These are phyloP conservation scores for Pelargonium myrrhifolium DNA, from an alignment of 441 rosid genomes.

Conservation along the genomic window DNA sequence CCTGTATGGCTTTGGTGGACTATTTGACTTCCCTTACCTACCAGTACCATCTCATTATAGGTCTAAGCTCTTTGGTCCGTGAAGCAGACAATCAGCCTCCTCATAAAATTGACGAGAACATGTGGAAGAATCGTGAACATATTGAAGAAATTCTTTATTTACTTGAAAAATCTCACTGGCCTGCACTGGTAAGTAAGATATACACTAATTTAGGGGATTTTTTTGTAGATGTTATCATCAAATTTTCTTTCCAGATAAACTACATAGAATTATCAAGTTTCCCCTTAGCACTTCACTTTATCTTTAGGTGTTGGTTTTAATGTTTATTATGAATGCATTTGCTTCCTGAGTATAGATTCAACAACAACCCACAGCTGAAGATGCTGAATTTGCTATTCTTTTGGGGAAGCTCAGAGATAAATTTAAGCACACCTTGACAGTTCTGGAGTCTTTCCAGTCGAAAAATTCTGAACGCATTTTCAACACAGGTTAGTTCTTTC, in stretches of 20 bases:
- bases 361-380: constrained; percentile 49
- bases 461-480: constrained; percentile 74
- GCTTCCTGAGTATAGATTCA: constrained; percentile 44
- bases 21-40: neutral
- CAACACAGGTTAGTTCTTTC: constrained; percentile 53
- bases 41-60: constrained; percentile 25
- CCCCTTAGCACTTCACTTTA: neutral
- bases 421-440: constrained; percentile 36
- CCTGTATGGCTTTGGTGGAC: too few species aligned
- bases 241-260: too few species aligned
- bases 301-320: neutral
- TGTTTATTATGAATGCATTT: constrained; percentile 1
- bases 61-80: constrained; percentile 41
- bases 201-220: too few species aligned
- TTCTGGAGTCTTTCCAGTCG: constrained; percentile 60
- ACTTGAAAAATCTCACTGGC: constrained; percentile 65
- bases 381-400: constrained; percentile 36
- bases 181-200: constrained; percentile 35
- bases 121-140: constrained; percentile 95
- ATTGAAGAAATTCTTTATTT: constrained; percentile 77
- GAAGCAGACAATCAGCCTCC: constrained; percentile 60
- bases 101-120: constrained; percentile 92
- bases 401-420: constrained; percentile 31
- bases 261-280: constrained; percentile 3
- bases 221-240: too few species aligned